Evolutionary conservation across 257 asterid genomes (phyloP).

Genomic region (Solanum neorickii): DNA sequence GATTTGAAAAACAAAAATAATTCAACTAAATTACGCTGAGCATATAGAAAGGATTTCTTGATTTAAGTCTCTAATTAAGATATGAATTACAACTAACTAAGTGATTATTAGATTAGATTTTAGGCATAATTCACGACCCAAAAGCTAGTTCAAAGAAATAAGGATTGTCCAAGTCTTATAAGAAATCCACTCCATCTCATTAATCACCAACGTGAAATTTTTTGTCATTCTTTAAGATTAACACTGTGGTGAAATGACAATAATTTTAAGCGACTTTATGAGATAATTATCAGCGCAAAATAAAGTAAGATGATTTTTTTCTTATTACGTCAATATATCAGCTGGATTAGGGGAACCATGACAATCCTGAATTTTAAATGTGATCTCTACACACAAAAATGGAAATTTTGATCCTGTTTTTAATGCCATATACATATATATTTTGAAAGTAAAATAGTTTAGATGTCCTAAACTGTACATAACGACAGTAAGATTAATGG

Average conservation of each 20-base stretch:
- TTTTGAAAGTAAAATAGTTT: neutral
- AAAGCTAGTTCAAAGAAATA: too few relatives aligned
- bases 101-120: neutral
- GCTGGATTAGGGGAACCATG: neutral
- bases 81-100: neutral
- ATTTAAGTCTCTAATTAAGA: neutral
- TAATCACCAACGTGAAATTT: fast-evolving
- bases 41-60: too few relatives aligned
- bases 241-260: neutral
- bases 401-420: neutral
- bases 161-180: too few relatives aligned
- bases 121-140: too few relatives aligned
- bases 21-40: neutral
- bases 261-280: neutral
- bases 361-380: neutral
- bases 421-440: neutral
- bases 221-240: too few relatives aligned
- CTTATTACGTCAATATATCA: neutral
- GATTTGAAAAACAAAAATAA: neutral
- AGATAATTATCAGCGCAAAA: neutral
- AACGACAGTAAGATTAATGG: neutral
- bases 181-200: too few relatives aligned
- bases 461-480: neutral
- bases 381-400: neutral
- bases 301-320: neutral